phyloP scores from a whole-genome alignment of 495 filamentous ascomycete genomes.

The Rostrohypoxylon terebratum region DNA sequence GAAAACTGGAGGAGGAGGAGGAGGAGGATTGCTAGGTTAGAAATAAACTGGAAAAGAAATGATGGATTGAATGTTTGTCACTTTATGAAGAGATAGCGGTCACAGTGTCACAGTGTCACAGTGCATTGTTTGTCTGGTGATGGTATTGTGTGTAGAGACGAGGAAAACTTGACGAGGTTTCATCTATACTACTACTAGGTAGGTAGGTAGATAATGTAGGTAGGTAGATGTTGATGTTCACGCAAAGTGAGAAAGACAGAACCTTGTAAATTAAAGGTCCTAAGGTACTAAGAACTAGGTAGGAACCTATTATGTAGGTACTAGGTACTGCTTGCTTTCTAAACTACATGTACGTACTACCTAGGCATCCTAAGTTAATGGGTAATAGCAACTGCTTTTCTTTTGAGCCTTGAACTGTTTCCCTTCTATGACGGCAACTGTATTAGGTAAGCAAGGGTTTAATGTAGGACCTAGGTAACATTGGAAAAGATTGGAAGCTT shows the following conservation, averaged over 20 bases:
- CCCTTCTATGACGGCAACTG: not conserved
- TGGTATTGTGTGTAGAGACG: not conserved
- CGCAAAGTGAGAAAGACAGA: too few species aligned
- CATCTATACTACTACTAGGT: too few species aligned
- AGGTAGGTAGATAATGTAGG: too few species aligned
- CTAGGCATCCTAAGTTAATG: too few species aligned
- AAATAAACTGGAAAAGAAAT: not conserved
- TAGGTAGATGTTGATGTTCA: too few species aligned
- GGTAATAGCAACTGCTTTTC: not conserved
- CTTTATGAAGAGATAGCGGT: not conserved
- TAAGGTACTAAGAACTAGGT: too few species aligned
- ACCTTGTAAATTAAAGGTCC: too few species aligned
- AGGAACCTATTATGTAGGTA: too few species aligned
- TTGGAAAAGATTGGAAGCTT: too few species aligned
- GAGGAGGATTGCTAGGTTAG: not conserved
- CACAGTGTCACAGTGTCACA: not conserved
- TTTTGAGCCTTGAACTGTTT: not conserved
- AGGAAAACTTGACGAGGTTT: too few species aligned
- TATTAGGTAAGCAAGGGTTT: slow-evolving; percentile 4
- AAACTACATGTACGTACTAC: not conserved
- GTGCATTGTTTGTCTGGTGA: not conserved
- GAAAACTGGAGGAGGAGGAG: not conserved
- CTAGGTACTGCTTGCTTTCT: not conserved
- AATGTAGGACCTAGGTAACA: too few species aligned
- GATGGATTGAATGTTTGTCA: not conserved